Percentiles rank a stretch among this genome's conserved stretches.
Conservation (phyloP, 371 early-diverging fungal genomes). For the Syncephalis plumigaleata region DNA sequence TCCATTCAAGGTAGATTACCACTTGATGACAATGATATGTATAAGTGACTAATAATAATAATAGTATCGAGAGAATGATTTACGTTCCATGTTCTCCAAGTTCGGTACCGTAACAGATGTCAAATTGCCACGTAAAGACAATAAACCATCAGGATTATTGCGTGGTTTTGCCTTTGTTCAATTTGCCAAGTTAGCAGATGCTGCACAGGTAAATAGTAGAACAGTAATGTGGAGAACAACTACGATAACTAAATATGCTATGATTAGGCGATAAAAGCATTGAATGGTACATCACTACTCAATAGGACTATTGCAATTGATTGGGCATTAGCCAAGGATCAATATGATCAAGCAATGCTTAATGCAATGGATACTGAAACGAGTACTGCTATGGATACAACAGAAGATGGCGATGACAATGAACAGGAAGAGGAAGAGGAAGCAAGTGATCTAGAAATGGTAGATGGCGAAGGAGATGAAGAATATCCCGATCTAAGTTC, state of each 20-base stretch:
- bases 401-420: slow-evolving; percentile 10
- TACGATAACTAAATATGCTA: not conserved
- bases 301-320: slow-evolving; percentile 70
- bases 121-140: slow-evolving; percentile 54
- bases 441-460: slow-evolving; percentile 10
- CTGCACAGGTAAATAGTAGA: slow-evolving; percentile 22
- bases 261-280: slow-evolving; percentile 39
- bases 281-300: slow-evolving; percentile 52
- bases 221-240: not conserved
- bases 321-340: slow-evolving; percentile 63
- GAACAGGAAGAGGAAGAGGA: slow-evolving; percentile 15
- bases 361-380: slow-evolving; percentile 11
- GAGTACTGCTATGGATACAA: slow-evolving; percentile 6
- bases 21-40: no score
- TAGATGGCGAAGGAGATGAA: slow-evolving; percentile 18
- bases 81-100: no score
- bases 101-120: slow-evolving; percentile 43
- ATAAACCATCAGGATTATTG: slow-evolving; percentile 44
- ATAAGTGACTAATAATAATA: no score
- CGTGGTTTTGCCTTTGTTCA: slow-evolving; percentile 85
- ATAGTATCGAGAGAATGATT: no score
- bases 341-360: slow-evolving; percentile 18
- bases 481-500: slow-evolving; percentile 16
- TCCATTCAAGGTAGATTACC: slow-evolving; percentile 66
- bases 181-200: slow-evolving; percentile 41